Evolutionary conservation across 1,284 basidiomycete genomes (phyloP).

Genomic region (Moesziomyces antarcticus): DNA sequence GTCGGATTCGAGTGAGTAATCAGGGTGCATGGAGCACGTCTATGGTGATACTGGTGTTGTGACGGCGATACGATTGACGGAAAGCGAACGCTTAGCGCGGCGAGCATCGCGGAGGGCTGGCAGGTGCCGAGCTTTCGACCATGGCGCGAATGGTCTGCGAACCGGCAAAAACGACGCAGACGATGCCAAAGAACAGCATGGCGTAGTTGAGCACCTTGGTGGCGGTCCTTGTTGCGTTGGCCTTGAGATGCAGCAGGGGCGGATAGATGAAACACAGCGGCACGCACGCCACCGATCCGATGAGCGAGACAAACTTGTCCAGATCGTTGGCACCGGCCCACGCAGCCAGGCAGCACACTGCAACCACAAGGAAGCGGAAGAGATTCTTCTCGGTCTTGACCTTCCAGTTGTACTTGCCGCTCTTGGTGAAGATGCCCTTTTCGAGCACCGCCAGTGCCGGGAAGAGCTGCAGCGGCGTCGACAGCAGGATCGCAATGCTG

Average conservation of each 20-base stretch:
- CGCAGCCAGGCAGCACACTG: constrained; percentile 80
- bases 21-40: neutral
- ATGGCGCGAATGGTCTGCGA: constrained; percentile 73
- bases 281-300: constrained; percentile 93
- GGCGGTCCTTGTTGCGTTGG: constrained; percentile 76
- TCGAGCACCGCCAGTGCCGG: constrained; percentile 96
- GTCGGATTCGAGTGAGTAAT: neutral
- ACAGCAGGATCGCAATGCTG: constrained; percentile 85
- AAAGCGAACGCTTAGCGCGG: constrained; percentile 8
- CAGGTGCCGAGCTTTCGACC: constrained; percentile 28
- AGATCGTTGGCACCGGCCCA: constrained; percentile 88
- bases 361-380: constrained; percentile 82
- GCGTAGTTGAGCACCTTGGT: constrained; percentile 80
- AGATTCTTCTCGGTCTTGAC: constrained; percentile 88
- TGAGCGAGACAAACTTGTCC: constrained; percentile 95
- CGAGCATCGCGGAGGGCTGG: constrained; percentile 25
- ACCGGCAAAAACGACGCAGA: constrained; percentile 87
- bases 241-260: constrained; percentile 90
- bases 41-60: neutral
- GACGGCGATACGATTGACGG: too few relatives aligned
- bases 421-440: constrained; percentile 85
- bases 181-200: constrained; percentile 82
- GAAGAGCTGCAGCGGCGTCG: constrained; percentile 89
- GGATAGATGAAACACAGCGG: constrained; percentile 93
- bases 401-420: constrained; percentile 80